These are phyloP conservation scores for Solanum rostratum DNA, from an alignment of 257 asterid genomes.

Conservation along the genomic window DNA sequence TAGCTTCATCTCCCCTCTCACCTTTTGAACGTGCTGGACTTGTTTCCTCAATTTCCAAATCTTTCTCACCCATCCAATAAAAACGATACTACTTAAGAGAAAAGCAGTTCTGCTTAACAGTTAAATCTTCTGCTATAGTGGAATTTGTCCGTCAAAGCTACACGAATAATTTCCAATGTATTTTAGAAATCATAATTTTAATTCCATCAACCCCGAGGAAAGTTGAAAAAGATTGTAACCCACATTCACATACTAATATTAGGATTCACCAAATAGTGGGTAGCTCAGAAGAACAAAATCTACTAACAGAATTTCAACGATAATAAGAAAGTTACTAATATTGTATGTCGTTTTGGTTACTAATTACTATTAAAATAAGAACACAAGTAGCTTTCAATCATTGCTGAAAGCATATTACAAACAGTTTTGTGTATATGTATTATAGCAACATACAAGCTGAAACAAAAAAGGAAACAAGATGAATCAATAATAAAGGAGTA, in stretches of 20 bases:
- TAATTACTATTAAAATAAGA: not conserved
- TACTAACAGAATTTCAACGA: not conserved
- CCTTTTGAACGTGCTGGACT: constrained; percentile 7
- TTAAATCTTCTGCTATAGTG: not conserved
- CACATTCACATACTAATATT: not conserved
- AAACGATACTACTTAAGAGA: not conserved
- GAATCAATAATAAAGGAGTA: too few species aligned
- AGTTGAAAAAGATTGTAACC: not conserved
- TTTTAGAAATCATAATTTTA: not conserved
- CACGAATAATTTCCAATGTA: not conserved
- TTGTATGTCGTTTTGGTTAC: not conserved
- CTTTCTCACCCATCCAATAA: constrained; percentile 37
- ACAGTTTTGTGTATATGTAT: not conserved
- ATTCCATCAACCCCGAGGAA: not conserved
- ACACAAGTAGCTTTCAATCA: not conserved
- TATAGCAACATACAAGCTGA: not conserved
- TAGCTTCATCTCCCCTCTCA: constrained; percentile 10
- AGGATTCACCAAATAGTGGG: not conserved
- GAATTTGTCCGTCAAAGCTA: not conserved
- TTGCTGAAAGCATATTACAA: not conserved
- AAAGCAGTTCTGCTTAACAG: not conserved
- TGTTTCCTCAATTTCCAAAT: constrained; percentile 10
- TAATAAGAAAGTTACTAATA: not conserved
- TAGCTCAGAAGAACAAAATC: not conserved
- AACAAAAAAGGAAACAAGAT: too few species aligned